Evolutionary conservation across 345 rosid genomes (phyloP), one percentile per base, ranked within the genome.

Genomic region (Salix purpurea): DNA sequence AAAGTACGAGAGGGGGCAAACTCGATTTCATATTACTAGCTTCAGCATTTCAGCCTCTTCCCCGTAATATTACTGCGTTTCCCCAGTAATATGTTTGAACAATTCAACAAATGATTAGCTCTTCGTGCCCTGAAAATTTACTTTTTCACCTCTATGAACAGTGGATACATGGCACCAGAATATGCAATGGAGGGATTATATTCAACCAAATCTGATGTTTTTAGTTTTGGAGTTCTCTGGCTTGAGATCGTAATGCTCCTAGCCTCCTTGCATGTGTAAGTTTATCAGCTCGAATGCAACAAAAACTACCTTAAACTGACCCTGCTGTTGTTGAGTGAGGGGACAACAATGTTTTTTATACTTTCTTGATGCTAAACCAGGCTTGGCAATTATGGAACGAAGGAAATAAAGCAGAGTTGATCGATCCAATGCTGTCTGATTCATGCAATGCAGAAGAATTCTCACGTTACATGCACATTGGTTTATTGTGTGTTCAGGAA

Each of bases 161-260:
- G 87, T 74, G 90, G 89, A 72, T 90, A 89, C 64, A 82, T 90
- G 90, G 88, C 91, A 36, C 90, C 89, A 4, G 89, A 90, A 58
- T 89, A 89, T 70, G 87, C 71, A 13, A 74, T 79, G 78, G 82
- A 73, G 4, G 91, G 91, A 28, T 77, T 84, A 14, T 83, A 84
- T 78, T 89, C 91, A 0, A 78, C 75, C 19, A 89, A 91, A 30
- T 85, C 91, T 4, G 91, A 90, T 40, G 89, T 86, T 52, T 86
- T 73, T 65, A 89, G 92, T 69, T 90, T 89, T 36, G 91, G 91
- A 34, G 90, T 89, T 62, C 70, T 89, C 15, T 65, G 89, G 74
- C 80, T 90, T 36, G 94, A 90, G 77, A 85, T 89, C 48, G 74
- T 89, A 11, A 89, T 8, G 72, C 81, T 18, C 79, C 82, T 0